Conservation (phyloP, 805 yeast species). For the Barnettozyma sucrosica region DNA sequence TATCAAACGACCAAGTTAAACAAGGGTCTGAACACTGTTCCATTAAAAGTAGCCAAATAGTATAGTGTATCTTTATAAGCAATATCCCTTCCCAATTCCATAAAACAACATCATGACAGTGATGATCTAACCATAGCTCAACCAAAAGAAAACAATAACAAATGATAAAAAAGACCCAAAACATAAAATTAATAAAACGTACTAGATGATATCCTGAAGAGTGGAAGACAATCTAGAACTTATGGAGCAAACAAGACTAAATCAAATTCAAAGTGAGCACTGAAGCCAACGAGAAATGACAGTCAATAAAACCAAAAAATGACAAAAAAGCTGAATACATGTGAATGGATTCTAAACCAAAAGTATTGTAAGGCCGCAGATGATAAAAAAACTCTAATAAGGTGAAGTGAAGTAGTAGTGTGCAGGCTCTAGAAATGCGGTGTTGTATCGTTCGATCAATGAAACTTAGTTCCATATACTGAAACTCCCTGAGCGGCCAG, state of each 20-base stretch:
- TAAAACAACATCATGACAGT: neutral
- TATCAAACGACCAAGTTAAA: neutral
- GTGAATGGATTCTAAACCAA: neutral
- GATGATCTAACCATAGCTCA: neutral
- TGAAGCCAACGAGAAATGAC: neutral
- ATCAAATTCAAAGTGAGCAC: neutral
- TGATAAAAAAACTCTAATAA: neutral
- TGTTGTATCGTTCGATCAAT: neutral
- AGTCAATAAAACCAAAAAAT: neutral
- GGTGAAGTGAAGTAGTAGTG: neutral
- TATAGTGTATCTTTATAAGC: constrained; percentile 1
- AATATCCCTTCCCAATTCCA: constrained; percentile 1
- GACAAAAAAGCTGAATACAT: neutral
- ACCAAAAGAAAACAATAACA: neutral
- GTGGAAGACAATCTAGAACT: neutral
- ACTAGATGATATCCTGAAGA: neutral
- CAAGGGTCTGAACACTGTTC: neutral
- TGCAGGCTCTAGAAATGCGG: neutral
- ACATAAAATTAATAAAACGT: neutral
- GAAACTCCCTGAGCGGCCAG: constrained; percentile 4
- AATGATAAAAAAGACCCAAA: neutral
- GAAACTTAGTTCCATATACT: constrained; percentile 6
- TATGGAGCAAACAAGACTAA: neutral
- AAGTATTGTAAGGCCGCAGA: neutral
- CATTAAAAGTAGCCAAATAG: constrained; percentile 1